Evolutionary conservation across 805 yeast species (phyloP).

Genomic region (Zygoascus flipseniorum): DNA sequence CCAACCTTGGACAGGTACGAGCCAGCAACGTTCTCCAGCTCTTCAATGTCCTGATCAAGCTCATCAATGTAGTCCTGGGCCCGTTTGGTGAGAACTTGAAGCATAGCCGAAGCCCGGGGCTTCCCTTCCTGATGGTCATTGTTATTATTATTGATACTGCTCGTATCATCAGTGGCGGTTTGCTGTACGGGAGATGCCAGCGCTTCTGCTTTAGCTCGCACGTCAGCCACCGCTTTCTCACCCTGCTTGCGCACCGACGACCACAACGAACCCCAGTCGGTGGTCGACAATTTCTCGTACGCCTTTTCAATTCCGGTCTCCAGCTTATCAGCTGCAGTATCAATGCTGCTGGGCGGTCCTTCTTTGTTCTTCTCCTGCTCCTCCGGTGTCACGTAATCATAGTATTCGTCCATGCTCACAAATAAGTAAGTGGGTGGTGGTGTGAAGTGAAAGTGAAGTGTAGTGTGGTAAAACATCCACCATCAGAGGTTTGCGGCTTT

Average conservation of each 20-base stretch:
- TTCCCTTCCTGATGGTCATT: background rate
- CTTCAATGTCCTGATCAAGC: slow-evolving; percentile 65
- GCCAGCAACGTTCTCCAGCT: slow-evolving; percentile 62
- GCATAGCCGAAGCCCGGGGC: slow-evolving; percentile 15
- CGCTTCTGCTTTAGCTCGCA: slow-evolving; percentile 7
- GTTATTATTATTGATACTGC: slow-evolving; percentile 7
- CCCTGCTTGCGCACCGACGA: slow-evolving; percentile 23
- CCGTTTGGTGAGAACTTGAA: slow-evolving; percentile 27
- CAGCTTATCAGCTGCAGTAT: slow-evolving; percentile 21
- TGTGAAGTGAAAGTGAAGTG: background rate
- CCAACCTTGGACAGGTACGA: slow-evolving; percentile 50
- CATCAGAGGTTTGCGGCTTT: too few relatives aligned
- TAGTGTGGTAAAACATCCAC: background rate
- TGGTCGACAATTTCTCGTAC: slow-evolving; percentile 8
- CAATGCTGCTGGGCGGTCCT: slow-evolving; percentile 12
- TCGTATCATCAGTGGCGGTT: slow-evolving; percentile 4
- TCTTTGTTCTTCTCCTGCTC: background rate
- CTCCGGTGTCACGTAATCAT: slow-evolving; percentile 7
- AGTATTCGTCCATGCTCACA: background rate
- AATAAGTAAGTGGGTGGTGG: background rate
- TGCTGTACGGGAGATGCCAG: background rate
- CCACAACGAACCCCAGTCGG: slow-evolving; percentile 24
- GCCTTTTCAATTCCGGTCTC: slow-evolving; percentile 18
- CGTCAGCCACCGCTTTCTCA: slow-evolving; percentile 21
- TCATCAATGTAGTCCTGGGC: slow-evolving; percentile 62